Conservation (phyloP, 768 basidiomycete species). For the Suillus cothurnatus region DNA sequence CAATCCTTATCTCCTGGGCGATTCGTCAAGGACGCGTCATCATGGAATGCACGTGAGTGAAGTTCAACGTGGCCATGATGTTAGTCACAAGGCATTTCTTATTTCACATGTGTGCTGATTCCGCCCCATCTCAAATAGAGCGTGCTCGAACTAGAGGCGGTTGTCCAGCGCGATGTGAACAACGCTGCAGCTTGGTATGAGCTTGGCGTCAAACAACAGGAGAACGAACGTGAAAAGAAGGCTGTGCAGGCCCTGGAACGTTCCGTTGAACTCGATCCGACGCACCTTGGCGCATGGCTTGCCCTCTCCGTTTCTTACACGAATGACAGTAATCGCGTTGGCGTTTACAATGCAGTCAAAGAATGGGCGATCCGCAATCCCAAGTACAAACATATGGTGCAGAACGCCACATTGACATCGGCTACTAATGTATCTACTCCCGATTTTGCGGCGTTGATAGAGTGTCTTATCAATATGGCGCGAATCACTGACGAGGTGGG, state of each 20-base stretch:
- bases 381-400: slow-evolving; percentile 52
- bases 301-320: slow-evolving; percentile 90
- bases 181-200: slow-evolving; percentile 84
- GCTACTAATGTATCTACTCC: slow-evolving; percentile 27
- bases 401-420: slow-evolving; percentile 33
- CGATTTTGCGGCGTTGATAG: slow-evolving; percentile 56
- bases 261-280: slow-evolving; percentile 79
- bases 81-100: slow-evolving; percentile 27
- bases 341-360: slow-evolving; percentile 79
- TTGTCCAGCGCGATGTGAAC: slow-evolving; percentile 74
- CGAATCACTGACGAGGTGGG: slow-evolving; percentile 50
- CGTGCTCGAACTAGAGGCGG: slow-evolving; percentile 87
- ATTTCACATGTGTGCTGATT: slow-evolving; percentile 21
- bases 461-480: slow-evolving; percentile 84
- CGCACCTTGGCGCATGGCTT: slow-evolving; percentile 80
- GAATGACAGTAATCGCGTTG: slow-evolving; percentile 78
- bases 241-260: slow-evolving; percentile 85
- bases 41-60: slow-evolving; percentile 39
- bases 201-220: slow-evolving; percentile 96
- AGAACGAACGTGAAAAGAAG: slow-evolving; percentile 92
- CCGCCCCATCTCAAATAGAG: slow-evolving; percentile 48
- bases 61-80: slow-evolving; percentile 39
- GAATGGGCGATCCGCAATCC: slow-evolving; percentile 77
- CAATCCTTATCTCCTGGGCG: slow-evolving; percentile 77
- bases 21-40: slow-evolving; percentile 52